A percentile compares a stretch with the other conserved stretches of the same genome.
Evolutionary conservation across 257 asterid genomes (phyloP).

Genomic region (Schizonepeta tenuifolia): DNA sequence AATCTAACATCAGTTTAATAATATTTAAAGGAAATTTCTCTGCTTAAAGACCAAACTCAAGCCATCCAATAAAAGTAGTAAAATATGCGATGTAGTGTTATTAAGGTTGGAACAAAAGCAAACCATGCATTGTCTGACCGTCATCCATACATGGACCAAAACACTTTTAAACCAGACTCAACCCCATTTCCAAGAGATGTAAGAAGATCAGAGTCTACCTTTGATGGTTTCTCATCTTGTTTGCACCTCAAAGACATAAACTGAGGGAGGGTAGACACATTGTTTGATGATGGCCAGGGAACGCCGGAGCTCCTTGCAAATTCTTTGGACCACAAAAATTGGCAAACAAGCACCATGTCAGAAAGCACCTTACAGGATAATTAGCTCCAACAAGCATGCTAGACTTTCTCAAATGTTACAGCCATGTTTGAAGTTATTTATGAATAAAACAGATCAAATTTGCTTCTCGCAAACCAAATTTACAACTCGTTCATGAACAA

Average conservation of each 20-base stretch:
- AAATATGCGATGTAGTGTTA: background rate
- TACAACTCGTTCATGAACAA: background rate
- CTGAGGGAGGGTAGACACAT: slow-evolving; percentile 56
- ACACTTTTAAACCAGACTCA: slow-evolving; percentile 33
- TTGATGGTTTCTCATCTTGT: slow-evolving; percentile 51
- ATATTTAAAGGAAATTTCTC: background rate
- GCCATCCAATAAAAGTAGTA: slow-evolving; percentile 21
- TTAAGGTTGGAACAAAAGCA: background rate
- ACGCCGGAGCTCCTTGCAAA: slow-evolving; percentile 46
- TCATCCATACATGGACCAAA: slow-evolving; percentile 34
- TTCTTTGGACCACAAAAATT: slow-evolving; percentile 33
- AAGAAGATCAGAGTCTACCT: slow-evolving; percentile 38
- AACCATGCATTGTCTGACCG: slow-evolving; percentile 43
- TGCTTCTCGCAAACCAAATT: background rate
- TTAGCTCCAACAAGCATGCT: slow-evolving; percentile 1
- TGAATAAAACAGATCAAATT: background rate
- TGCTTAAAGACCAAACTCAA: slow-evolving; percentile 16
- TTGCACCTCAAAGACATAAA: slow-evolving; percentile 51
- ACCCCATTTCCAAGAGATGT: slow-evolving; percentile 42
- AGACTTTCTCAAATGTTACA: background rate
- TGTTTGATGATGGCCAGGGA: slow-evolving; percentile 51
- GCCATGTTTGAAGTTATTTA: background rate
- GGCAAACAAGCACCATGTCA: slow-evolving; percentile 17
- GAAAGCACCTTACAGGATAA: slow-evolving; percentile 17
- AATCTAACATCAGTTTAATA: background rate